These are phyloP conservation scores for Stagonosporopsis vannaccii DNA, from an alignment of 2,329 filamentous ascomycete genomes.

Conservation along the genomic window DNA sequence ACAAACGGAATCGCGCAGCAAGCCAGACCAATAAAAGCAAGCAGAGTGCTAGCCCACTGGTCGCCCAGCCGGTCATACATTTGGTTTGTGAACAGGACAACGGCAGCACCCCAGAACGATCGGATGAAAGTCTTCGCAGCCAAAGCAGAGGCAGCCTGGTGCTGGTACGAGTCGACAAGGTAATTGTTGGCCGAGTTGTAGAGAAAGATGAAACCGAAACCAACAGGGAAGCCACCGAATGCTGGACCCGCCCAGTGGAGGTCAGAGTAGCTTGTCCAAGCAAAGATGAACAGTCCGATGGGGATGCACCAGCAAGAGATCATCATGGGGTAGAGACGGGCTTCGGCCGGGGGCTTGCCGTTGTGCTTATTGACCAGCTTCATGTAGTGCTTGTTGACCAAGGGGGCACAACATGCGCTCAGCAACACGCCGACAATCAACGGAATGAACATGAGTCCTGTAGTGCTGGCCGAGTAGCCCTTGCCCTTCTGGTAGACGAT, in stretches of 20 bases:
- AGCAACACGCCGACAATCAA: slow-evolving; percentile 76
- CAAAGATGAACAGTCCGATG: slow-evolving; percentile 71
- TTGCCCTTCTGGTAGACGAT: slow-evolving; percentile 80
- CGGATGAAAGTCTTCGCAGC: slow-evolving; percentile 83
- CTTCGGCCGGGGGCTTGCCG: slow-evolving; percentile 78
- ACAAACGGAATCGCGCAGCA: slow-evolving; percentile 85
- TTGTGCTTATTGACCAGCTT: slow-evolving; percentile 67
- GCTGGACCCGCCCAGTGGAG: slow-evolving; percentile 76
- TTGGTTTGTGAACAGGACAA: slow-evolving; percentile 81
- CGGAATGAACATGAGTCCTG: slow-evolving; percentile 88
- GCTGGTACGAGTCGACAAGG: slow-evolving; percentile 70
- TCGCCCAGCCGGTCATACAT: slow-evolving; percentile 73
- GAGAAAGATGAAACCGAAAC: slow-evolving; percentile 83
- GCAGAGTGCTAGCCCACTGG: slow-evolving; percentile 76
- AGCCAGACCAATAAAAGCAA: slow-evolving; percentile 76
- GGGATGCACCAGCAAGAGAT: slow-evolving; percentile 66
- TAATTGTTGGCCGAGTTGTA: slow-evolving; percentile 71
- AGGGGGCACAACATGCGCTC: slow-evolving; percentile 71
- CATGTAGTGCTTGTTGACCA: slow-evolving; percentile 84
- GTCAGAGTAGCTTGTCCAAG: slow-evolving; percentile 70
- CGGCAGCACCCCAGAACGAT: slow-evolving; percentile 79
- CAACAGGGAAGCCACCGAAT: slow-evolving; percentile 70
- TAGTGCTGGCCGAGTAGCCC: slow-evolving; percentile 75
- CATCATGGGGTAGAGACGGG: slow-evolving; percentile 78
- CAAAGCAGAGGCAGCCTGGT: slow-evolving; percentile 80